These are phyloP conservation scores for Anisogramma anomala DNA, from an alignment of 2,329 filamentous ascomycete species.

Conservation along the genomic window DNA sequence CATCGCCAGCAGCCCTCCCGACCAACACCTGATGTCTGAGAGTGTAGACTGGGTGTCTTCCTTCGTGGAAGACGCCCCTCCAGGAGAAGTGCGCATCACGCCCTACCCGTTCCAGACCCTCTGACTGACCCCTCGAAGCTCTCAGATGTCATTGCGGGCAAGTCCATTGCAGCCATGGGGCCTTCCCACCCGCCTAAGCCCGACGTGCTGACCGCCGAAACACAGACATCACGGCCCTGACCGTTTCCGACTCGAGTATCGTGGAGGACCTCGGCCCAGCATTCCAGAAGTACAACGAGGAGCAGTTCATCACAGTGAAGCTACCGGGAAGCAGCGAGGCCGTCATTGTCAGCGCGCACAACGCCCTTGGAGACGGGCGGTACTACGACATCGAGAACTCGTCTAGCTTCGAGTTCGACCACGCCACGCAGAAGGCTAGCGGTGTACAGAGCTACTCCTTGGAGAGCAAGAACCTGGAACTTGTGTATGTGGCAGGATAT, in stretches of 20 bases:
- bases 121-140: slow-evolving; percentile 43
- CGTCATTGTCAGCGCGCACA: slow-evolving; percentile 80
- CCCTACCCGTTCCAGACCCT: slow-evolving; percentile 4
- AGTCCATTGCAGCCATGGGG: slow-evolving; percentile 14
- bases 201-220: slow-evolving; percentile 6
- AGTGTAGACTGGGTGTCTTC: slow-evolving; percentile 56
- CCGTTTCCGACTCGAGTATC: slow-evolving; percentile 55
- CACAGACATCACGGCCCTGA: slow-evolving; percentile 80
- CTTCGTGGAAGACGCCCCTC: slow-evolving; percentile 88
- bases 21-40: slow-evolving; percentile 23
- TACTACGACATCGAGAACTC: slow-evolving; percentile 88
- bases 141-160: slow-evolving; percentile 79
- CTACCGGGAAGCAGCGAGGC: slow-evolving; percentile 74
- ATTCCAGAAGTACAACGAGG: slow-evolving; percentile 91
- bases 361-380: slow-evolving; percentile 63
- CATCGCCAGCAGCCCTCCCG: too few relatives aligned
- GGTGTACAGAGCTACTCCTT: slow-evolving; percentile 66
- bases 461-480: slow-evolving; percentile 63
- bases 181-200: background rate
- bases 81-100: slow-evolving; percentile 67
- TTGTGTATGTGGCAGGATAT: slow-evolving; percentile 52
- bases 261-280: slow-evolving; percentile 66
- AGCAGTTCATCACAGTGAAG: slow-evolving; percentile 81
- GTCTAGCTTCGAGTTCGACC: slow-evolving; percentile 81
- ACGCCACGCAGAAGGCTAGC: slow-evolving; percentile 72